phyloP scores from a whole-genome alignment of 2,329 filamentous ascomycete genomes.

The Neoscytalidium dimidiatum region DNA sequence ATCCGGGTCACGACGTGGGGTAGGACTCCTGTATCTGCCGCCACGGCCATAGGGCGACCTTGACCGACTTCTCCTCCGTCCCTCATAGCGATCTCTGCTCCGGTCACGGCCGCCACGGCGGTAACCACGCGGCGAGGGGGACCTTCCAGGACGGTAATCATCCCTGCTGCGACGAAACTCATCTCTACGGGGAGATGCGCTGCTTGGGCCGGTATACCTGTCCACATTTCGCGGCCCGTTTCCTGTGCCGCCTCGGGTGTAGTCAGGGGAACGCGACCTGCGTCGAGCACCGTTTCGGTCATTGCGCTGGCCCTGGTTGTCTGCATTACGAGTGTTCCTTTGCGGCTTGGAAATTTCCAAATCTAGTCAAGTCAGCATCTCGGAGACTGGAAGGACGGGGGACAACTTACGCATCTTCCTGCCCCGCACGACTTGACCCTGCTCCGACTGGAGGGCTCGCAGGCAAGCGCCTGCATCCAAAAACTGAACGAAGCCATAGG shows the following conservation, averaged over 20 bases:
- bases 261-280: slow-evolving; percentile 66
- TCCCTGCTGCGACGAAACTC: slow-evolving; percentile 60
- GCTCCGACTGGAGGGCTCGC: slow-evolving; percentile 73
- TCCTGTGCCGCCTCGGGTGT: slow-evolving; percentile 51
- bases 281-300: slow-evolving; percentile 44
- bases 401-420: slow-evolving; percentile 81
- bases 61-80: slow-evolving; percentile 60
- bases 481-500: slow-evolving; percentile 96
- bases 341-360: slow-evolving; percentile 89
- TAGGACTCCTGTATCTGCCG: slow-evolving; percentile 68
- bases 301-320: slow-evolving; percentile 46
- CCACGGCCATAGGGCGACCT: slow-evolving; percentile 68
- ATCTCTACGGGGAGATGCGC: slow-evolving; percentile 46
- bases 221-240: slow-evolving; percentile 40
- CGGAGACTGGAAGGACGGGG: slow-evolving; percentile 25
- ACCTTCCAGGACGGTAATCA: slow-evolving; percentile 55
- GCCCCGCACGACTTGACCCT: slow-evolving; percentile 81
- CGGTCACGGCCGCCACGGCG: slow-evolving; percentile 33
- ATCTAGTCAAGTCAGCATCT: slow-evolving; percentile 56
- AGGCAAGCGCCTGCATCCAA: slow-evolving; percentile 74
- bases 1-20: slow-evolving; percentile 60
- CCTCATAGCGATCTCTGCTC: slow-evolving; percentile 53
- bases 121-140: slow-evolving; percentile 47
- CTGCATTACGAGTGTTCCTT: slow-evolving; percentile 65
- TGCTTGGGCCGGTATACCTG: slow-evolving; percentile 36